Percentiles rank a stretch among this genome's conserved stretches.
Conservation (phyloP, 2,329 filamentous ascomycete species). For the Dothideomycetes sp. region DNA sequence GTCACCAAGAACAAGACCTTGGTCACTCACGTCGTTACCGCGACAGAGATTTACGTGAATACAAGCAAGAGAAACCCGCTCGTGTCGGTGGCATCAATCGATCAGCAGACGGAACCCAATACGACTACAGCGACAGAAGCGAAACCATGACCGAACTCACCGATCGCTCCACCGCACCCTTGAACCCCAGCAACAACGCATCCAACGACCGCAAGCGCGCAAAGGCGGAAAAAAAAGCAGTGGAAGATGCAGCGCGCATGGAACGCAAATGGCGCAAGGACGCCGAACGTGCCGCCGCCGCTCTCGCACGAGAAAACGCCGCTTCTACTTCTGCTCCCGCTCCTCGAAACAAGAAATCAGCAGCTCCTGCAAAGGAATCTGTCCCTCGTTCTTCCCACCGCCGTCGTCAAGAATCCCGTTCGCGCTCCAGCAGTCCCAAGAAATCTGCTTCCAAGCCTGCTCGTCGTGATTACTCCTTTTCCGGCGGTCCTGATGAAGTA, state of each 20-base stretch:
- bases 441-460: conserved; percentile 17
- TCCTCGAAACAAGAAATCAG: too few relatives aligned
- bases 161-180: conserved; percentile 36
- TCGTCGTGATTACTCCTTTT: conserved; percentile 27
- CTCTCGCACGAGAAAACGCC: conserved; percentile 25
- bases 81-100: conserved; percentile 84
- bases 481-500: conserved; percentile 23
- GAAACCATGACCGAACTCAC: conserved; percentile 44
- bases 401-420: conserved; percentile 17
- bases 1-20: conserved; percentile 4
- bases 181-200: conserved; percentile 21
- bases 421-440: conserved; percentile 23
- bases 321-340: conserved; percentile 15
- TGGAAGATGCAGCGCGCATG: conserved; percentile 31
- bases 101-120: conserved; percentile 65
- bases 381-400: conserved; percentile 17
- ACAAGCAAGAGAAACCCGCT: conserved; percentile 78
- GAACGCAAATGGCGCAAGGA: conserved; percentile 31
- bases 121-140: conserved; percentile 64
- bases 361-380: conserved; percentile 16
- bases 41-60: conserved; percentile 61
- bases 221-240: conserved; percentile 30
- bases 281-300: conserved; percentile 32
- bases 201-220: conserved; percentile 27
- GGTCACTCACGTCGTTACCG: conserved; percentile 43